Percentiles rank a stretch among this genome's conserved stretches.
phyloP scores from a whole-genome alignment of 2,329 filamentous ascomycete species.

The Microdochium bolleyi region DNA sequence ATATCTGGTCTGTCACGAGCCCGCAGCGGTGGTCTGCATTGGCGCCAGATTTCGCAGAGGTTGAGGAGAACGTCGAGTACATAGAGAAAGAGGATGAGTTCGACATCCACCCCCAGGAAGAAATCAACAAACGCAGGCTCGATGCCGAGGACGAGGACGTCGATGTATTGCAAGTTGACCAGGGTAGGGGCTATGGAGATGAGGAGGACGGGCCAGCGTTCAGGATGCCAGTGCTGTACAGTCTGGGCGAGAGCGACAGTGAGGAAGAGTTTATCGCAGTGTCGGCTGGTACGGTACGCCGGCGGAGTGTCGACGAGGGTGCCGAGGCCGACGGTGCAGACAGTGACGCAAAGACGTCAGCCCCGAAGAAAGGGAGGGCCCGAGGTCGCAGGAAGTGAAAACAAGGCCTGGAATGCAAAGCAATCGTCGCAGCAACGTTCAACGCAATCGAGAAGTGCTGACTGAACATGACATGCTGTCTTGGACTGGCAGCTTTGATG shows the following conservation, averaged over 20 bases:
- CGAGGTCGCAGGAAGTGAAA: constrained; percentile 31
- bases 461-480: too few relatives aligned
- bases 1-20: constrained; percentile 91
- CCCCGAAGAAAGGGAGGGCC: constrained; percentile 19
- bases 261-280: constrained; percentile 77
- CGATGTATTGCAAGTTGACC: constrained; percentile 76
- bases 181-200: constrained; percentile 51
- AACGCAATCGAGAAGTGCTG: too few relatives aligned
- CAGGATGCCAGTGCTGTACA: constrained; percentile 86
- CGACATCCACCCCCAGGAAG: constrained; percentile 91
- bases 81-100: constrained; percentile 95
- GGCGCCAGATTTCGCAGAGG: constrained; percentile 92
- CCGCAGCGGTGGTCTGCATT: constrained; percentile 96
- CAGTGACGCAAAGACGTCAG: constrained; percentile 22
- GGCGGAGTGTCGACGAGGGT: constrained; percentile 72
- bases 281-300: constrained; percentile 73
- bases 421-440: neutral
- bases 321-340: constrained; percentile 51
- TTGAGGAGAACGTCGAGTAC: constrained; percentile 98
- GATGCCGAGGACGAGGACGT: constrained; percentile 91
- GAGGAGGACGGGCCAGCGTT: constrained; percentile 57
- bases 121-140: constrained; percentile 82
- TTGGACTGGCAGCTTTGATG: too few relatives aligned
- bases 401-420: constrained; percentile 14
- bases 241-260: constrained; percentile 88